A percentile compares a stretch with the other conserved stretches of the same genome.
These are phyloP conservation scores for Ichthyophthirius multifiliis DNA, from an alignment of 169 alveolate species.

Conservation along the genomic window DNA sequence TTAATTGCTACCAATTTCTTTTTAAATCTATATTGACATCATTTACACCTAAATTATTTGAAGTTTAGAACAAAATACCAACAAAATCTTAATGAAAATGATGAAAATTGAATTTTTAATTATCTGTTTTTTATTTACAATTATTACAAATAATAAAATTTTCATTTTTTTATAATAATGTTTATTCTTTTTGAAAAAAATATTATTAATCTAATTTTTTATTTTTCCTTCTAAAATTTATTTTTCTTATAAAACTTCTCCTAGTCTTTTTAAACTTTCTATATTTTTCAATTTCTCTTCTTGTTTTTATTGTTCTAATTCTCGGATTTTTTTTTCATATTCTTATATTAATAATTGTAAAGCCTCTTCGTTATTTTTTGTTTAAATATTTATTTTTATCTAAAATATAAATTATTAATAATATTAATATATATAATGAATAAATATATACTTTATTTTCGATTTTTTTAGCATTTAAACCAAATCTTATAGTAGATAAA, in stretches of 20 bases:
- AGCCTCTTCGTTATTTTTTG: slow-evolving; percentile 61
- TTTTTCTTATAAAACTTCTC: not conserved
- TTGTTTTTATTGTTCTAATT: not conserved
- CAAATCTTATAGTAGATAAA: slow-evolving; percentile 69
- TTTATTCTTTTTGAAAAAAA: too few relatives aligned
- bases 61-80: not conserved
- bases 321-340: slow-evolving; percentile 54
- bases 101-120: too few relatives aligned
- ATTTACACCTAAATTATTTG: not conserved
- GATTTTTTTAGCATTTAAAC: slow-evolving; percentile 66
- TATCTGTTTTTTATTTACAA: too few relatives aligned
- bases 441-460: slow-evolving; percentile 39
- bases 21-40: not conserved
- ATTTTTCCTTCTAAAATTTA: not conserved
- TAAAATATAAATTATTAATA: not conserved
- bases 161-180: too few relatives aligned
- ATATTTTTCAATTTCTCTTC: not conserved
- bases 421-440: not conserved
- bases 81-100: not conserved
- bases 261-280: not conserved
- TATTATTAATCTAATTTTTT: not conserved
- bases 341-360: slow-evolving; percentile 47
- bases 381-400: slow-evolving; percentile 7
- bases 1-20: slow-evolving; percentile 1
- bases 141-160: too few relatives aligned